Percentiles rank a stretch among this genome's conserved stretches.
Conservation (phyloP, 345 rosid species). For the Citrus medica region DNA sequence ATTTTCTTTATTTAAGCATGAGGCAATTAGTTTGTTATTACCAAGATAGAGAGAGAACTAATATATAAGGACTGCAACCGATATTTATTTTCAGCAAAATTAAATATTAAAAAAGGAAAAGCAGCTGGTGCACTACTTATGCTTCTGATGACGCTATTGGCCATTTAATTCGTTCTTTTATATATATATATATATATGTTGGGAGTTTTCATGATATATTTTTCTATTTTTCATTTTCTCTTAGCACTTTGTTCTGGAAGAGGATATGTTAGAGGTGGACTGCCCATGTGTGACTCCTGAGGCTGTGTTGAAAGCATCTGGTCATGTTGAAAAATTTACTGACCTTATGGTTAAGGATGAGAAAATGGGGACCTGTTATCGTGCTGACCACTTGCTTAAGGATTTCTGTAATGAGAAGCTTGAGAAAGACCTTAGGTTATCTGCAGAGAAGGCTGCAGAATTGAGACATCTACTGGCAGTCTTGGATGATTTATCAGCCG, state of each 20-base stretch:
- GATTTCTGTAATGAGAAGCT: slow-evolving; percentile 85
- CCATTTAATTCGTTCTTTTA: too few species aligned
- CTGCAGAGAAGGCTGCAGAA: slow-evolving; percentile 76
- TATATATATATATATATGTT: too few species aligned
- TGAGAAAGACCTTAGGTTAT: slow-evolving; percentile 70
- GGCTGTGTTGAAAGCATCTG: slow-evolving; percentile 89
- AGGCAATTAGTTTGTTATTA: too few species aligned
- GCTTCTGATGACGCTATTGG: too few species aligned
- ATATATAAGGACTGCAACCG: too few species aligned
- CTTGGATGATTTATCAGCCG: slow-evolving; percentile 77
- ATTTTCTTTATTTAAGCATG: too few species aligned
- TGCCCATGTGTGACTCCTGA: slow-evolving; percentile 98
- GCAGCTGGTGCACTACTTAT: too few species aligned
- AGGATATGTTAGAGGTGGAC: slow-evolving; percentile 92
- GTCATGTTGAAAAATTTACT: slow-evolving; percentile 95
- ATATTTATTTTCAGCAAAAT: too few species aligned
- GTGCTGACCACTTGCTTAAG: slow-evolving; percentile 92
- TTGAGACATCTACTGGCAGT: slow-evolving; percentile 72
- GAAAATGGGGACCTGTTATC: slow-evolving; percentile 73
- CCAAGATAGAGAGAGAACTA: too few species aligned
- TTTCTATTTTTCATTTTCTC: background rate
- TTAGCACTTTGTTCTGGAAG: slow-evolving; percentile 94
- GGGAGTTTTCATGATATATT: too few species aligned
- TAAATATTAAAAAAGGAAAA: too few species aligned
- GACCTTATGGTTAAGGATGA: slow-evolving; percentile 98